Base-by-base conservation (phyloP, 805 yeast species). In the Spathaspora boniae region DNA sequence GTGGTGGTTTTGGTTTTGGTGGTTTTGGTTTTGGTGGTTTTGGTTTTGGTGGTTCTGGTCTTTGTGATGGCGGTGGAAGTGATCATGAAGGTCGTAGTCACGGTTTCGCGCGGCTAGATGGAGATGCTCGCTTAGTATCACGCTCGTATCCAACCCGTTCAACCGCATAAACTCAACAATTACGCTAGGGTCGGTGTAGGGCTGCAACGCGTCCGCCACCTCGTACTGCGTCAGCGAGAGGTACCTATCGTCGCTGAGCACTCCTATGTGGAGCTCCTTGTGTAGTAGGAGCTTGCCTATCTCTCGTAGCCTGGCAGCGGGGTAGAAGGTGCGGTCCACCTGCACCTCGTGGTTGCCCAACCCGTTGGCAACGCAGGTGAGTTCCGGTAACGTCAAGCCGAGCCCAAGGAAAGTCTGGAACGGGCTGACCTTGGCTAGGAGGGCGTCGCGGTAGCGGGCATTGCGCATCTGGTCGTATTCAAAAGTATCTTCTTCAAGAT, bases 131-230 rank as follows among this genome's bases (percentile, higher is more conserved):
- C 29, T 45, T 60, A 67, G 67, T n/a, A 62, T 41, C 25, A 62
- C 51, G 12, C 46, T 31, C 8, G 51, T 47, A 31, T 58, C 49
- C 20, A 67, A 36, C 11, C 43, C 36, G 40, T 56, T 52, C 14
- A 42, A 43, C 29, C 50, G 55, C 72, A 67, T 65, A 40, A 61
- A 60, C 16, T 40, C 47, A 6, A 51, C 46, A 9, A 60, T 46
- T 12, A 61, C 29, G 5, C 37, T 37, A 6, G 51, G 47, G 34
- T 51, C 45, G 16, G 39, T 36, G 21, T 60, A 51, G 26, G 49
- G 26, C 7, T 39, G 38, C 22, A 62, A 41, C 27, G 53, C 51
- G 16, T 45, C 41, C 21, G 50, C 47, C 6, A 67, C 37, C 6
- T 64, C 69, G 3, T 37, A 42, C 12, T 45, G 40, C 2, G 65